Evolutionary conservation across 2,329 filamentous ascomycete genomes (phyloP), one percentile per base, ranked within the genome.

Genomic region (Paecilomyces variotii): DNA sequence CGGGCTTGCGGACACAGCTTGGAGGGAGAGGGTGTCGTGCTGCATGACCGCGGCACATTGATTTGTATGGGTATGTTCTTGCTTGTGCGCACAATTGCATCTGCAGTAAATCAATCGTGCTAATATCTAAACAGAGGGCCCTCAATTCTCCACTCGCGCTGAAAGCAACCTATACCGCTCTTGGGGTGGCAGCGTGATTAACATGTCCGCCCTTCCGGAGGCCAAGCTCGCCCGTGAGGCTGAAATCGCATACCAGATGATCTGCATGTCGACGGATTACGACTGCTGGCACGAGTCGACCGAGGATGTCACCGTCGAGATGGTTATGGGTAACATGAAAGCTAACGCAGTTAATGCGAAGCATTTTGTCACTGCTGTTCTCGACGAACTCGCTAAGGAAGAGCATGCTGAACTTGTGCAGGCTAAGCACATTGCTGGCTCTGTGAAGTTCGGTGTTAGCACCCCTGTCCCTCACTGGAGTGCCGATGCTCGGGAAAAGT

Each of bases 211-310:
- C 12, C 83, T 99, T 14, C 94, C 94, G 24, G 94, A 99, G 79
- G 89, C 93, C 55, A 99, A 99, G 82, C 86, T 99, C 24, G 94
- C 94, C 9, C 87, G 90, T 57, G 94, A 99, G 79, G 94, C 94
- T 26, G 94, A 99, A 80, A 89, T 99, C 67, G 89, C 88, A 35
- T 97, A 97, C 77, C 91, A 96, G 79, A 95, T 97, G 84, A 96
- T 99, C 70, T 96, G 93, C 82, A 99, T 99, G 94, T 90, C 91
- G 34, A 99, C 94, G 28, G 94, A 99, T 80, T 99, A 99, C 75
- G 94, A 99, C 80, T 97, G 93, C 85, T 99, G 94, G 94, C 89
- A 92, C 55, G 86, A 84, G 24, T 84, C 83, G 54, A 88, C 86
- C 59, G 90, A 89, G 64, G 80, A 84, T 61, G 94, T 99, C 62